Conservation (phyloP, 2,329 filamentous ascomycete genomes). For the Penicillium sp. region DNA sequence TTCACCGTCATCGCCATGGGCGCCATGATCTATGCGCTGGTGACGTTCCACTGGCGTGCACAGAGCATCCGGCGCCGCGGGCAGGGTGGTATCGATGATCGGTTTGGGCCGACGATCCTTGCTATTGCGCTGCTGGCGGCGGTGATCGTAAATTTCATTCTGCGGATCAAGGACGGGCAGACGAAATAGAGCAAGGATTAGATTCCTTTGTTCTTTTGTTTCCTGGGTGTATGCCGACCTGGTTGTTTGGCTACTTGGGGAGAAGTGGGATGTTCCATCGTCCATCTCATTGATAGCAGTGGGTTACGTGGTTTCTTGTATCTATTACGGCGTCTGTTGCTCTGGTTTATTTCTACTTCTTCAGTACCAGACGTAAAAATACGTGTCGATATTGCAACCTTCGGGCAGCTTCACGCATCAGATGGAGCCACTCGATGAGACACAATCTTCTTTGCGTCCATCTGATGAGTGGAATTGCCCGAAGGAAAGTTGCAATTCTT, state of each 20-base stretch:
- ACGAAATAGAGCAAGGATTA: conserved; percentile 15
- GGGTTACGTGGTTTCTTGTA: not conserved
- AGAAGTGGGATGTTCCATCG: not conserved
- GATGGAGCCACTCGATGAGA: too few relatives aligned
- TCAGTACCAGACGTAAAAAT: too few relatives aligned
- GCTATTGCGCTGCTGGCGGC: conserved; percentile 81
- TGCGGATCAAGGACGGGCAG: conserved; percentile 52
- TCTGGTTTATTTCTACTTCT: conserved; percentile 6
- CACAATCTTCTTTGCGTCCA: too few relatives aligned
- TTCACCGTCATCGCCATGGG: conserved; percentile 94
- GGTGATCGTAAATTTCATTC: conserved; percentile 92
- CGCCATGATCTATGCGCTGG: conserved; percentile 89
- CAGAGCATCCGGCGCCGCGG: conserved; percentile 86
- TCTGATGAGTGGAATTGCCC: too few relatives aligned
- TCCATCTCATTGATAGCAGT: not conserved
- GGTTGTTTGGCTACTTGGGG: not conserved
- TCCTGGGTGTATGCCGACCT: not conserved
- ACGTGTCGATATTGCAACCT: too few relatives aligned
- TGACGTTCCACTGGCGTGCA: conserved; percentile 96
- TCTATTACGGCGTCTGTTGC: conserved; percentile 1
- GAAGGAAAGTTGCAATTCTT: too few relatives aligned
- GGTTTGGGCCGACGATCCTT: conserved; percentile 86
- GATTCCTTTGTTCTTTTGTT: not conserved
- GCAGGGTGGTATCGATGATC: conserved; percentile 93
- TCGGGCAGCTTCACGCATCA: too few relatives aligned